Evolutionary conservation across 495 filamentous ascomycete genomes (phyloP), one percentile per base, ranked within the genome.

Genomic region (Pyrenula massariospora): DNA sequence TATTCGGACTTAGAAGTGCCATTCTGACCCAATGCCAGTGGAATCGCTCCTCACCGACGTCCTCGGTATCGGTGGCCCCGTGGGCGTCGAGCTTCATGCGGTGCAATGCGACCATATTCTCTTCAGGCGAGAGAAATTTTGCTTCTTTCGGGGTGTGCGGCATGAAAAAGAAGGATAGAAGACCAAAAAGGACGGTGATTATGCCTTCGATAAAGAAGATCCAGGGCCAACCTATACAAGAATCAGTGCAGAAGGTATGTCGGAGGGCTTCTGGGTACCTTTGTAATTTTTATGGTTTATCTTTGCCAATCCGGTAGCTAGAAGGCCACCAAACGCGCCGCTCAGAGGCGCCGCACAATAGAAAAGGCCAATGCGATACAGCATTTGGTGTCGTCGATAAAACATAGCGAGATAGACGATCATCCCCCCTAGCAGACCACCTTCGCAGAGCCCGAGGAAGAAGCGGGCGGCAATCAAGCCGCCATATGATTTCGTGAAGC

Each of bases 391-490:
- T 20, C 75, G 60, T 31, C 65, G 67, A 55, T 79, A 76, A 56
- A 77, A 79, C 72, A 73, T 75, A 36, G 68, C 63, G 2, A 78
- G 64, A 55, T 77, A 79, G 19, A 79, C 62, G 12, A 80, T 67
- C 63, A 80, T 72, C 22, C 75, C 77, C 8, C 76, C 77, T n/a
- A 74, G 63, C 31, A 77, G 58, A 2, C 70, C 70, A 5, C 66
- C 73, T 57, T 76, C 72, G 36, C 65, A 66, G 0, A 73, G 52
- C 1, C 73, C 73, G n/a, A 75, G 60, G 47, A 73, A 65, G 62
- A 73, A 66, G 5, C 71, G 61, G 24, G 63, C 65, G 10, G 68
- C 70, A 3, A 76, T 54, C 22, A 75, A 60, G 10, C 70, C 72
- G 2, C 58, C 57, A 59, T 68, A 75, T 52, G 55, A 70, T 57